Percentiles rank a stretch among this genome's conserved stretches.
These are phyloP conservation scores for Murraya paniculata DNA, from an alignment of 345 rosid genomes.

Conservation along the genomic window DNA sequence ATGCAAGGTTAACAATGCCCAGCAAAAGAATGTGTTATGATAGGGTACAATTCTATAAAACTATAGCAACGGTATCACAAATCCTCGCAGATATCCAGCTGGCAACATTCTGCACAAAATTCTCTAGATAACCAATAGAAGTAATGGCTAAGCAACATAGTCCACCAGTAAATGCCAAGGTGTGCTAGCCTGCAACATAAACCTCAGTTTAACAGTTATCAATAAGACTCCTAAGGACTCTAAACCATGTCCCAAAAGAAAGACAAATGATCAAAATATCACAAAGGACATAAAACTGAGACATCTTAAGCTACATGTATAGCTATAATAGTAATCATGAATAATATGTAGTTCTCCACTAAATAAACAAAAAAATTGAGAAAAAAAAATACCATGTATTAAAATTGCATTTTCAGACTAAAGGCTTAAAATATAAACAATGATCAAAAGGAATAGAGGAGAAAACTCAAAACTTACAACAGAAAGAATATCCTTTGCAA, in stretches of 20 bases:
- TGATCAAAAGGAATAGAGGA: background rate
- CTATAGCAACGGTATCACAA: background rate
- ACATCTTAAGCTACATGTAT: background rate
- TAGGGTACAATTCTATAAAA: background rate
- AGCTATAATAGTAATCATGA: background rate
- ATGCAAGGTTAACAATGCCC: background rate
- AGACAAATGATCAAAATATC: background rate
- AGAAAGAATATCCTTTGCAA: conserved; percentile 78
- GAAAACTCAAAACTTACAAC: conserved; percentile 49
- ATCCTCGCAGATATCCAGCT: background rate
- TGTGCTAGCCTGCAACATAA: background rate
- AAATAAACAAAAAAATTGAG: background rate
- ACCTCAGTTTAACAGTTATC: background rate
- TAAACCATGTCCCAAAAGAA: background rate
- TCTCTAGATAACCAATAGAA: background rate
- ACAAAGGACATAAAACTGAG: background rate
- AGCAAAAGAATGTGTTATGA: background rate
- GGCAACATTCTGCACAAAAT: background rate
- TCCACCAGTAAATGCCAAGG: background rate
- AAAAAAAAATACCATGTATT: background rate
- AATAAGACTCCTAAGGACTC: background rate
- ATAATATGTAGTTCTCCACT: background rate
- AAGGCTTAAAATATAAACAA: conserved; percentile 5
- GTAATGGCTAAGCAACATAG: background rate
- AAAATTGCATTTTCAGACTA: conserved; percentile 3